Base-by-base conservation (phyloP, 2,329 filamentous ascomycete genomes). In the Lachnellula occidentalis region DNA sequence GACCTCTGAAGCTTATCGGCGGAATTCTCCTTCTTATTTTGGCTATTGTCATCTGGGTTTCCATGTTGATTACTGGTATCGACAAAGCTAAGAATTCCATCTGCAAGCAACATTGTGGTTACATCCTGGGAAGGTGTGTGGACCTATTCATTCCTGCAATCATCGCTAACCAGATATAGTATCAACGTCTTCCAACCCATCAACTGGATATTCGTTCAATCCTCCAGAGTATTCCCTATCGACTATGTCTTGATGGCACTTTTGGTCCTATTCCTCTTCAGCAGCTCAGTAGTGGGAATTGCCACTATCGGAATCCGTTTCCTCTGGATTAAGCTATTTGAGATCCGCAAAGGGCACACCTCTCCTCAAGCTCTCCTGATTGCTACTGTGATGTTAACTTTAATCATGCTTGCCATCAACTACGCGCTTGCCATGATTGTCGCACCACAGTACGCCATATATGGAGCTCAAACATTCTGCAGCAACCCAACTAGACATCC, bases 11-110 rank as follows among this genome's bases (percentile, higher is more conserved):
- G 74, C 82, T 97, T 42, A 71, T 97, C 14, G 87, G 90, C 1
- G 94, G 94, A 14, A 76, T 96, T 48, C 63, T 95, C 0, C 74
- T 97, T 2, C 78, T 96, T 34, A 61, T 90, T 1, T 69, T 96
- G 21, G 79, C 89, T 0, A 72, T 96, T 14, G 62, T 95, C 42
- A 80, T 95, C 62, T 95, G 90, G 80, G 80, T 87, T 8, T 95
- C 90, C 12, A 97, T 99, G 90, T 80, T 97, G 63, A 88, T 97
- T 68, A 97, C 92, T 0, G 88, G 85, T 62, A 91, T 97, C 66
- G 94, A 99, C 80, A 97, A 97, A 75, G 90, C 91, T 36, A 92
- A 88, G 71, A 96, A 97, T 75, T 96, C 92, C 3, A 76, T 95
- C 59, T 99, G 94, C 80, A 92, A 94, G 70, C 77, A 85, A 56